Evolutionary conservation across 2,329 filamentous ascomycete genomes (phyloP).

Genomic region (Penicillium sp.): DNA sequence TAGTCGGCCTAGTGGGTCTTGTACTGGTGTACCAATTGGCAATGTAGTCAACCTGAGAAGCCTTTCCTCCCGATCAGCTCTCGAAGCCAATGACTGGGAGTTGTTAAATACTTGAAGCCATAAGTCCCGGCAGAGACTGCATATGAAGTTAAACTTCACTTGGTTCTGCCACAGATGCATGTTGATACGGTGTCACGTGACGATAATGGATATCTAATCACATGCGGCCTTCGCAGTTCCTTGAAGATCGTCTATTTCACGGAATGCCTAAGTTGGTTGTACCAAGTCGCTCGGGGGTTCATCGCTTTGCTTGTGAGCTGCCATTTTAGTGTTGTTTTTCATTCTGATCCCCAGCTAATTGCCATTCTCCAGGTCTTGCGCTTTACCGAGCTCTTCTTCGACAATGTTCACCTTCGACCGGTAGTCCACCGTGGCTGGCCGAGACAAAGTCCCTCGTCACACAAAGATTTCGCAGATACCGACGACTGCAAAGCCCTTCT

Average conservation of each 20-base stretch:
- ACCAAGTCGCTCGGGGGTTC: conserved; percentile 31
- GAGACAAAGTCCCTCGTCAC: conserved; percentile 31
- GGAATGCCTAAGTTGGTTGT: conserved; percentile 34
- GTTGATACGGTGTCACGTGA: conserved; percentile 4
- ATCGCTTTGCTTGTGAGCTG: conserved; percentile 44
- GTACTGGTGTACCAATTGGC: background rate
- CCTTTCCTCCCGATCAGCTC: background rate
- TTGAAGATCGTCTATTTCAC: conserved; percentile 1
- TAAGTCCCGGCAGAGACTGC: background rate
- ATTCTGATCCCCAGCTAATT: conserved; percentile 1
- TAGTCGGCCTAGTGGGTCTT: background rate
- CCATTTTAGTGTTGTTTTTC: background rate
- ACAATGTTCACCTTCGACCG: conserved; percentile 36
- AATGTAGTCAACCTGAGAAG: background rate
- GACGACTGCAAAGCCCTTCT: conserved; percentile 37
- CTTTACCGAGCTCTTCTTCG: conserved; percentile 46
- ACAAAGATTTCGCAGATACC: conserved; percentile 39
- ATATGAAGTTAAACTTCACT: background rate
- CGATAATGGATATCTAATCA: background rate
- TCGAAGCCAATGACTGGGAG: background rate
- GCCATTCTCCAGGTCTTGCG: conserved; percentile 34
- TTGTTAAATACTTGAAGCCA: background rate
- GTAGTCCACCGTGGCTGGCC: conserved; percentile 18
- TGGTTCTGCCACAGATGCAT: background rate
- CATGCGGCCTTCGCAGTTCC: conserved; percentile 6